phyloP scores from a whole-genome alignment of 1,139 yeast species.

The Lodderomyces parapsilosis region DNA sequence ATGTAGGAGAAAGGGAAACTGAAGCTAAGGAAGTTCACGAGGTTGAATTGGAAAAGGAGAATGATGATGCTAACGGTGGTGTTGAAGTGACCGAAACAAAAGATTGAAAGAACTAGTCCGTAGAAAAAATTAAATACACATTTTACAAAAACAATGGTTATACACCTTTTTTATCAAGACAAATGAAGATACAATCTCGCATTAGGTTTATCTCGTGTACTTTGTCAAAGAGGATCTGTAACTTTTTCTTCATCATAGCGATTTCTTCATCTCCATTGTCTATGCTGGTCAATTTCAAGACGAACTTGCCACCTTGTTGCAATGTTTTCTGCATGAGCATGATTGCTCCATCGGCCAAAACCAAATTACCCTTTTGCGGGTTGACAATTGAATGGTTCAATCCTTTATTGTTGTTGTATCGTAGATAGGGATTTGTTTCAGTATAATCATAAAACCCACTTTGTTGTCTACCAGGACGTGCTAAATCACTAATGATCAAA shows the following conservation, averaged over 20 bases:
- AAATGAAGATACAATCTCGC: slow-evolving; percentile 72
- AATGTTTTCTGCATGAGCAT: slow-evolving; percentile 69
- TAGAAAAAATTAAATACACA: slow-evolving; percentile 3
- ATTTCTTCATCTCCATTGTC: slow-evolving; percentile 51
- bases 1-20: slow-evolving; percentile 14
- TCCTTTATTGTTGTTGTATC: slow-evolving; percentile 26
- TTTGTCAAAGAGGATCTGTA: slow-evolving; percentile 54
- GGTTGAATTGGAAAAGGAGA: slow-evolving; percentile 16
- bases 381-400: slow-evolving; percentile 27
- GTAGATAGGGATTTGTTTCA: slow-evolving; percentile 66
- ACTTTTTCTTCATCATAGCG: slow-evolving; percentile 51
- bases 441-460: slow-evolving; percentile 69
- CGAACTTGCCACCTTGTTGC: slow-evolving; percentile 67
- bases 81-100: slow-evolving; percentile 4
- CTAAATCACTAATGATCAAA: slow-evolving; percentile 83
- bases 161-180: slow-evolving; percentile 40
- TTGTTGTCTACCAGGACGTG: slow-evolving; percentile 68
- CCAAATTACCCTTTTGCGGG: slow-evolving; percentile 38
- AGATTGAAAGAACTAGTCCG: slow-evolving; percentile 9
- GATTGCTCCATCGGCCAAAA: slow-evolving; percentile 89
- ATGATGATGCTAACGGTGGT: slow-evolving; percentile 19
- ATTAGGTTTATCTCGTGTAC: slow-evolving; percentile 37
- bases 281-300: slow-evolving; percentile 73
- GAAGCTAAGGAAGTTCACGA: slow-evolving; percentile 20
- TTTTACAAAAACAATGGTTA: neutral